Percentiles rank a stretch among this genome's conserved stretches.
Conservation (phyloP, 1,284 basidiomycete species). For the Retiboletus flavoniger region DNA sequence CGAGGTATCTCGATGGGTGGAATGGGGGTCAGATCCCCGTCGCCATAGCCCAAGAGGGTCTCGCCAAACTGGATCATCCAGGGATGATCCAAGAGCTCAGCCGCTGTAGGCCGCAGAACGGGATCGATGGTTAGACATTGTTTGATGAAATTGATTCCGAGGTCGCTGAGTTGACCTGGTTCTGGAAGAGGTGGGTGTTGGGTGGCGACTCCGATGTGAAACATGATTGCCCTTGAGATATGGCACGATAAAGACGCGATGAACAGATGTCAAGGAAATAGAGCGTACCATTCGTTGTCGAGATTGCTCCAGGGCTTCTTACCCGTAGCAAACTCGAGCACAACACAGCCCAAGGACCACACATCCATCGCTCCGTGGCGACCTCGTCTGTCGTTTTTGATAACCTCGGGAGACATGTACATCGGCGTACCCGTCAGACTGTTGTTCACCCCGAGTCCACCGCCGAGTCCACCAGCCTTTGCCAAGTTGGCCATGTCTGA, state of each 20-base stretch:
- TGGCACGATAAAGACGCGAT: slow-evolving; percentile 3
- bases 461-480: slow-evolving; percentile 34
- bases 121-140: slow-evolving; percentile 91
- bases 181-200: slow-evolving; percentile 96
- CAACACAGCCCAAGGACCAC: slow-evolving; percentile 96
- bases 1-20: slow-evolving; percentile 47
- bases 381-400: slow-evolving; percentile 87
- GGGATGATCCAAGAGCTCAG: slow-evolving; percentile 83
- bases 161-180: slow-evolving; percentile 81
- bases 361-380: slow-evolving; percentile 97
- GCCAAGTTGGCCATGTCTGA: slow-evolving; percentile 37
- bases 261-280: background rate
- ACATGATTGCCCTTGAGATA: slow-evolving; percentile 86
- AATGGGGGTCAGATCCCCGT: slow-evolving; percentile 55
- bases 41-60: slow-evolving; percentile 64
- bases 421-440: slow-evolving; percentile 97
- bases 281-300: slow-evolving; percentile 93
- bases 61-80: slow-evolving; percentile 88
- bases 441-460: slow-evolving; percentile 57
- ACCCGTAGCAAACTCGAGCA: slow-evolving; percentile 95
- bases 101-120: slow-evolving; percentile 78
- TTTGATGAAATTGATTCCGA: slow-evolving; percentile 94
- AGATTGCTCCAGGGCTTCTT: slow-evolving; percentile 98
- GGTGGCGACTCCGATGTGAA: slow-evolving; percentile 96
- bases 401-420: slow-evolving; percentile 99